phyloP scores from a whole-genome alignment of 345 rosid species.

The Eucalyptus marginata region DNA sequence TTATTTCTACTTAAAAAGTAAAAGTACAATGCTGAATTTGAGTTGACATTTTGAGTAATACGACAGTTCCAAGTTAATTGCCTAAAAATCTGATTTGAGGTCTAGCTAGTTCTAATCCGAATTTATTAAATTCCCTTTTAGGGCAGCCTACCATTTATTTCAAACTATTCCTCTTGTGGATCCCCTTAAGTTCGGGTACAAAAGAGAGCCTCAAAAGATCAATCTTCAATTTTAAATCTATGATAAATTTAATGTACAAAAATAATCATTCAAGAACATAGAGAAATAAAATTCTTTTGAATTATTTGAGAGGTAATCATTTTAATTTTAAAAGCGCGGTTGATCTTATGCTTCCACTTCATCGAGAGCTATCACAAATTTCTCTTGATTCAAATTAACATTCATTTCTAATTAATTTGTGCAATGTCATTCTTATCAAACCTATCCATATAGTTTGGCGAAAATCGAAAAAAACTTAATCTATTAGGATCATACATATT shows the following conservation, averaged over 20 bases:
- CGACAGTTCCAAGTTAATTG: background rate
- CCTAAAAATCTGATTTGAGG: background rate
- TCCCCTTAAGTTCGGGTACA: background rate
- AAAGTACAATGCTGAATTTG: background rate
- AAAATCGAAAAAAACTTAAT: background rate
- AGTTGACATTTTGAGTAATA: background rate
- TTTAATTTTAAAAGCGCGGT: background rate
- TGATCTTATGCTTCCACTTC: background rate
- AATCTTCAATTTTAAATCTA: background rate
- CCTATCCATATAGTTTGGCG: background rate
- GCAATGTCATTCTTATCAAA: background rate
- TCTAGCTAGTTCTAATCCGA: background rate
- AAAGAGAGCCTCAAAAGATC: background rate
- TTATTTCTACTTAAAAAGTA: background rate
- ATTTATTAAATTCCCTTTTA: background rate
- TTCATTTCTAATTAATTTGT: background rate
- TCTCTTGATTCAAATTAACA: background rate
- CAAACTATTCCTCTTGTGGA: background rate
- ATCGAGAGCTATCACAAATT: background rate
- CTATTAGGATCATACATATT: background rate
- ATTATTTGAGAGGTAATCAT: background rate
- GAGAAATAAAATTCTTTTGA: background rate
- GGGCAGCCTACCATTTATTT: background rate
- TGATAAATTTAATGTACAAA: background rate
- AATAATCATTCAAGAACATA: background rate